Evolutionary conservation across 345 rosid genomes (phyloP), one percentile per base, ranked within the genome.

Genomic region (Combretum micranthum): DNA sequence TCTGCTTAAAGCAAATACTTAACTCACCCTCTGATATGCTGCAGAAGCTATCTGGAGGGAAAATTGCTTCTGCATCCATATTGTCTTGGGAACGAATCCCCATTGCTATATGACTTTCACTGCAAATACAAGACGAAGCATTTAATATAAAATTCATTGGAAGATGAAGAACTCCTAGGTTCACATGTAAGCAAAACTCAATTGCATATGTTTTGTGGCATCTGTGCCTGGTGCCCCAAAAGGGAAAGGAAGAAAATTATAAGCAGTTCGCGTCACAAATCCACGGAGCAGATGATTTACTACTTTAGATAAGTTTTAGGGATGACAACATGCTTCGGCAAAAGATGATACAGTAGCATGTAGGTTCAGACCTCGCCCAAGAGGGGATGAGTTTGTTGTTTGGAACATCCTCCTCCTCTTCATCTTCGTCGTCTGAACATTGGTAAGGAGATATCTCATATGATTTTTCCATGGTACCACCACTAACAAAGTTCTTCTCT

Each of bases 401-500:
- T 10, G 61, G 69, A 43, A 48, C 42, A 55, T 76, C 66, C 13
- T 88, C 86, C 0, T 73, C 93, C 1, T 92, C 90, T 13, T 85
- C 97, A 2, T 82, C 85, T 74, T 89, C 99, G 37, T 90, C 84
- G 51, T 90, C 97, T 3, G 97, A 94, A 68, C 80, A 79, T 75
- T 85, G 80, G 69, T 87, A 93, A 42, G 97, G 99, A 53, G 97
- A 93, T 25, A 93, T 83, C 25, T 85, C 95, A 57, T 90, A 94
- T 0, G 99, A 87, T 44, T 59, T 69, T 62, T 90, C 99, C 57
- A 18, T 65, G 20, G 20, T 69, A 61, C 51, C 51, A 42, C 52
- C 12, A 22, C 66, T 50, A 44, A 15, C 20, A 1, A 58, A 6
- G 50, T 53, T 57, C 43, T 19, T 63, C 43, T 55, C 70, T 15